Conservation (phyloP, 129 eudicot genomes). For the Arctium lappa region DNA sequence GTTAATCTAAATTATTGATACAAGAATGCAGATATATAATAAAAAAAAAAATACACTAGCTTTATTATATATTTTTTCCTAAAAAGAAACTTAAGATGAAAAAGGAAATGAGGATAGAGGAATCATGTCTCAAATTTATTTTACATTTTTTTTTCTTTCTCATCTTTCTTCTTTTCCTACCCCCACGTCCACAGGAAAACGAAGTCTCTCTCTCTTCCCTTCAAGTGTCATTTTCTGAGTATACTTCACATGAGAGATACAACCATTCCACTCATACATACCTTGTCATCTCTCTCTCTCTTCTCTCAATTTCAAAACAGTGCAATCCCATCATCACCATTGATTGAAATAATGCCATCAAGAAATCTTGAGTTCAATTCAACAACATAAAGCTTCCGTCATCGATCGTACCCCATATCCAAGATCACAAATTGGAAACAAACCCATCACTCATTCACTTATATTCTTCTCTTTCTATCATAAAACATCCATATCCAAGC, state of each 20-base stretch:
- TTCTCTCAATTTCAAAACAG: slow-evolving; percentile 29
- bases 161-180: slow-evolving; percentile 25
- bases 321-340: slow-evolving; percentile 25
- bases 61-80: background rate
- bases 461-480: slow-evolving; percentile 13
- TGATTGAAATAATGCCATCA: slow-evolving; percentile 3
- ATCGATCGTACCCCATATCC: slow-evolving; percentile 12
- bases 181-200: slow-evolving; percentile 57
- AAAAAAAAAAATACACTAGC: too few relatives aligned
- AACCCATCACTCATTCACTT: background rate
- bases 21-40: too few relatives aligned
- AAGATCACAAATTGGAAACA: slow-evolving; percentile 10
- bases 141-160: slow-evolving; percentile 16
- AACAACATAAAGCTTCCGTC: slow-evolving; percentile 14
- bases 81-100: background rate
- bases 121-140: slow-evolving; percentile 16
- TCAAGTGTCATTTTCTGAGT: slow-evolving; percentile 82
- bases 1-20: too few relatives aligned
- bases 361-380: slow-evolving; percentile 9
- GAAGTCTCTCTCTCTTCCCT: background rate
- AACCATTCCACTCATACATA: slow-evolving; percentile 49
- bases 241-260: slow-evolving; percentile 75
- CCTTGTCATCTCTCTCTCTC: slow-evolving; percentile 18
- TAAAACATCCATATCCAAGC: background rate
- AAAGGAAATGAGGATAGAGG: slow-evolving; percentile 17